These are phyloP conservation scores for Cicer cuneatum DNA, from an alignment of 306 rosid genomes.

Conservation along the genomic window DNA sequence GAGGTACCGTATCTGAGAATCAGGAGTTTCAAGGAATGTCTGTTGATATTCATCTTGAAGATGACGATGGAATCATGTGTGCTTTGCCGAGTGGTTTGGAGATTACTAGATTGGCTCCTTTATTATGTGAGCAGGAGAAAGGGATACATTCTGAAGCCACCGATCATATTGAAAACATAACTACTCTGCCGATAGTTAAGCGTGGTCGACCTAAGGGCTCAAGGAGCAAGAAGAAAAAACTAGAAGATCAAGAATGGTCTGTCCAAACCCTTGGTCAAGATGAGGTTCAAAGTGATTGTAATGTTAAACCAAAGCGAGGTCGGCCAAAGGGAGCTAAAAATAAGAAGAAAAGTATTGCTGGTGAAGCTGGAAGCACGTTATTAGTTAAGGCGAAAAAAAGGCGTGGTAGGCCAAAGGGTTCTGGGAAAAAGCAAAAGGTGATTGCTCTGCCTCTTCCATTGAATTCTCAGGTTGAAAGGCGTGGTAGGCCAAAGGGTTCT, in stretches of 20 bases:
- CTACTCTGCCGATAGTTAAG: not conserved
- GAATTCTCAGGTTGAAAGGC: slow-evolving; percentile 37
- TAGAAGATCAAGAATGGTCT: slow-evolving; percentile 6
- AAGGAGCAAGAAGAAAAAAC: not conserved
- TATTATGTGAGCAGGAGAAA: slow-evolving; percentile 7
- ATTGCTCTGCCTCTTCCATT: slow-evolving; percentile 3
- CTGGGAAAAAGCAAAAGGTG: slow-evolving; percentile 36
- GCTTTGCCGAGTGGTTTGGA: slow-evolving; percentile 5
- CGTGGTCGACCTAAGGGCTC: slow-evolving; percentile 34
- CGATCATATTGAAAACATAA: not conserved
- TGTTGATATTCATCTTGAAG: slow-evolving; percentile 16
- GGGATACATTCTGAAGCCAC: not conserved
- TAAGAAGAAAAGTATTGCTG: slow-evolving; percentile 34
- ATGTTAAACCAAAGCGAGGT: slow-evolving; percentile 44
- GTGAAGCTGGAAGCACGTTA: slow-evolving; percentile 27
- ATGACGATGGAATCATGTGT: not conserved
- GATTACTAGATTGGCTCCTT: slow-evolving; percentile 11
- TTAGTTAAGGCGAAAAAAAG: slow-evolving; percentile 28
- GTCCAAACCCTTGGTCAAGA: slow-evolving; percentile 30
- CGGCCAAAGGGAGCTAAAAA: slow-evolving; percentile 54
- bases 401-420: slow-evolving; percentile 38
- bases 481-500: slow-evolving; percentile 34
- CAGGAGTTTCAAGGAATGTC: not conserved
- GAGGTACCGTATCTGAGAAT: not conserved
- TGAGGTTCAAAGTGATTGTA: slow-evolving; percentile 34